Evolutionary conservation across 371 early-diverging fungal species (phyloP).

Genomic region (Actinomucor elegans): DNA sequence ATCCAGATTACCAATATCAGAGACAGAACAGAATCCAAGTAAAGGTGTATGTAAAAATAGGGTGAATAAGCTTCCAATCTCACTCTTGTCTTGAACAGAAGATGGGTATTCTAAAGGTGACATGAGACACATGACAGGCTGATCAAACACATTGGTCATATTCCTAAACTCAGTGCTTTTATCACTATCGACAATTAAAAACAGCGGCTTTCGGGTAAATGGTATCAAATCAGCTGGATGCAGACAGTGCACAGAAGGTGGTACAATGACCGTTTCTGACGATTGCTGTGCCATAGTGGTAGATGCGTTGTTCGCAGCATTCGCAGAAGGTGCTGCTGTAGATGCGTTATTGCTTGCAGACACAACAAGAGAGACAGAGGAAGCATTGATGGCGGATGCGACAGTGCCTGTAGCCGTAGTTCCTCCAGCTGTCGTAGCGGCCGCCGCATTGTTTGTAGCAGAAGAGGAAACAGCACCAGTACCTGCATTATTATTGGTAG

Average conservation of each 20-base stretch:
- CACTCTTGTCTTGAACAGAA: conserved; percentile 77
- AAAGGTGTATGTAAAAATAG: conserved; percentile 86
- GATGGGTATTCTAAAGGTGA: conserved; percentile 88
- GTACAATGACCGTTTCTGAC: neutral
- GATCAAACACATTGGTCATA: conserved; percentile 83
- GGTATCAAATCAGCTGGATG: conserved; percentile 92
- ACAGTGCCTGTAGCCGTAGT: neutral
- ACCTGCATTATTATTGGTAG: neutral
- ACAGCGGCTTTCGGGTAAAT: conserved; percentile 91
- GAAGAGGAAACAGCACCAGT: conserved; percentile 2
- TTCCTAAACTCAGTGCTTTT: conserved; percentile 77
- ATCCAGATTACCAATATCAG: conserved; percentile 62
- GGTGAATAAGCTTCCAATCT: conserved; percentile 88
- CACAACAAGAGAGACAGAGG: neutral
- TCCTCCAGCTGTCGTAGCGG: neutral
- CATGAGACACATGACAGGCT: conserved; percentile 84
- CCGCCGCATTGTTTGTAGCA: neutral
- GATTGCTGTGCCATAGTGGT: neutral
- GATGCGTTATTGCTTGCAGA: neutral
- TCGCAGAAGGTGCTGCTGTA: neutral
- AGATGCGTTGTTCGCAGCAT: neutral
- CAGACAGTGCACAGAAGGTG: conserved; percentile 65
- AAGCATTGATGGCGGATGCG: neutral
- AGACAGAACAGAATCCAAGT: conserved; percentile 71
- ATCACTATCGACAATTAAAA: conserved; percentile 89